These are phyloP conservation scores for Umbelopsis isabellina DNA, from an alignment of 192 early-diverging fungal species.

Conservation along the genomic window DNA sequence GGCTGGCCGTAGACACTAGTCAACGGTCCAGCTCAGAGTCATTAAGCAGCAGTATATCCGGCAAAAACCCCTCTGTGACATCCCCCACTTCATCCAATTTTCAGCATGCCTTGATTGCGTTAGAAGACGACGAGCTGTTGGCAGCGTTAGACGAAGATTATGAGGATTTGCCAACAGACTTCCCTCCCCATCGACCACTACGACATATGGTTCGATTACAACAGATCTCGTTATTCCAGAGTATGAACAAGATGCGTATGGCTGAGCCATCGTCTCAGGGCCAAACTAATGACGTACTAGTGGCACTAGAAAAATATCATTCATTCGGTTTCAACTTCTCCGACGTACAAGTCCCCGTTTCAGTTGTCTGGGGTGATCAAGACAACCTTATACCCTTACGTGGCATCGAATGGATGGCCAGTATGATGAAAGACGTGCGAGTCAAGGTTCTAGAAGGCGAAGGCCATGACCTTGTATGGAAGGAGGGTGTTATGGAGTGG, in stretches of 20 bases:
- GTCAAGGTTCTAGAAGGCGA: conserved; percentile 45
- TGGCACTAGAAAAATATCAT: conserved; percentile 46
- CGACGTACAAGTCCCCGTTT: conserved; percentile 30
- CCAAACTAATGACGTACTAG: conserved; percentile 38
- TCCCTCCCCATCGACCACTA: conserved; percentile 43
- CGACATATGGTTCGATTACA: conserved; percentile 41
- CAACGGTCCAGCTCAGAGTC: background rate
- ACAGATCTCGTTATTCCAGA: conserved; percentile 37
- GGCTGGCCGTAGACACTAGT: background rate
- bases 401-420: conserved; percentile 38
- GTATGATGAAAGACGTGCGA: conserved; percentile 33
- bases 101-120: conserved; percentile 22
- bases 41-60: background rate
- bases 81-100: conserved; percentile 18
- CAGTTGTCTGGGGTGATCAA: conserved; percentile 46
- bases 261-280: conserved; percentile 36
- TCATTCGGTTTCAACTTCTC: conserved; percentile 40
- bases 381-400: conserved; percentile 37
- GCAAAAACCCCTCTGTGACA: background rate
- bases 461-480: conserved; percentile 45
- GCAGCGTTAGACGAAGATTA: conserved; percentile 32
- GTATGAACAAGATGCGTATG: conserved; percentile 40
- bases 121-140: conserved; percentile 38
- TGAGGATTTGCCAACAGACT: conserved; percentile 37
- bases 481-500: conserved; percentile 47